Percentiles rank a stretch among this genome's conserved stretches.
Evolutionary conservation across 2,329 filamentous ascomycete genomes (phyloP).

Genomic region (Cladosporium sp.): DNA sequence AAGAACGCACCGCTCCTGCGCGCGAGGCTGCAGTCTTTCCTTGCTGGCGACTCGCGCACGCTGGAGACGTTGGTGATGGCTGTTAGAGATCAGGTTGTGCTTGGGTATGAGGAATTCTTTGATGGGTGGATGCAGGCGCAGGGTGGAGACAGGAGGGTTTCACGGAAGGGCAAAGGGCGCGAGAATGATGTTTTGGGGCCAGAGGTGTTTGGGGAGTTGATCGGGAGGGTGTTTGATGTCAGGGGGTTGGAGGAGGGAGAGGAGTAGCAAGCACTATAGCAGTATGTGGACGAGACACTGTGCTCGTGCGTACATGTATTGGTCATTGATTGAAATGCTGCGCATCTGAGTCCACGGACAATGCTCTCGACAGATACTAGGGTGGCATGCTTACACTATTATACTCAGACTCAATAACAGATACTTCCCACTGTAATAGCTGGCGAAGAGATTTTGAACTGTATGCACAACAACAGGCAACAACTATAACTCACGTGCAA

Average conservation of each 20-base stretch:
- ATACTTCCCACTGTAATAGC: no score
- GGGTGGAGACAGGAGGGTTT: conserved; percentile 34
- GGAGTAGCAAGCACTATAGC: conserved; percentile 1
- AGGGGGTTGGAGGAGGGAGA: conserved; percentile 9
- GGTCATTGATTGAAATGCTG: not conserved
- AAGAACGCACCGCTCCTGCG: conserved; percentile 60
- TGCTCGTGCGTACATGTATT: not conserved
- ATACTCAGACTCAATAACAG: not conserved
- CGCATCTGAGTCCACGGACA: not conserved
- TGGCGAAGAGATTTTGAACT: no score
- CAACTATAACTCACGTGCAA: not conserved
- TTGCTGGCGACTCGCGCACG: conserved; percentile 62
- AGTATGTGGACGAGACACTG: not conserved
- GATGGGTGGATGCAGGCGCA: conserved; percentile 51
- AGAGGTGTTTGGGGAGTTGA: conserved; percentile 66
- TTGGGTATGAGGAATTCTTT: conserved; percentile 66
- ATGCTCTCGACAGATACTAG: not conserved
- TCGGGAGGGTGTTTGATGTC: conserved; percentile 56
- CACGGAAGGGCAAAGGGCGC: conserved; percentile 60
- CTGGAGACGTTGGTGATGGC: conserved; percentile 67
- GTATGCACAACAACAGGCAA: not conserved
- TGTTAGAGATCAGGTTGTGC: conserved; percentile 64
- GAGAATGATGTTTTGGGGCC: conserved; percentile 67
- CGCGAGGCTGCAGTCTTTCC: conserved; percentile 60
- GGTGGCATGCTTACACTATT: not conserved